Conservation (phyloP, 805 yeast genomes). For the Kluyveromyces wickerhamii region DNA sequence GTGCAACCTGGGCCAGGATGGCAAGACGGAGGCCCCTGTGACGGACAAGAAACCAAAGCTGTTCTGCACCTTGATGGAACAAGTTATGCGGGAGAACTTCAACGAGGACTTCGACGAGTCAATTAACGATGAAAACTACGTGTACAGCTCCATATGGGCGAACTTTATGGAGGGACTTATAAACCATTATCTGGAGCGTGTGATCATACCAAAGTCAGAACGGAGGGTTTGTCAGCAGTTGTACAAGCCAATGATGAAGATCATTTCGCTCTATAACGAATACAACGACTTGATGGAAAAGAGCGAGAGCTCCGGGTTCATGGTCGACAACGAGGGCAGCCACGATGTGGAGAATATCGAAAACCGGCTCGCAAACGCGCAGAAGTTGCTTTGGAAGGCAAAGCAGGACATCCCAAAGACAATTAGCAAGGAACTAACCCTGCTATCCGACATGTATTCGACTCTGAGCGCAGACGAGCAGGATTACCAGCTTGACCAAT, state of each 20-base stretch:
- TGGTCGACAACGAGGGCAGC: constrained; percentile 11
- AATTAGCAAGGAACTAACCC: constrained; percentile 28
- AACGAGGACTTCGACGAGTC: constrained; percentile 27
- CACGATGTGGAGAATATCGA: neutral
- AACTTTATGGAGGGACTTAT: constrained; percentile 33
- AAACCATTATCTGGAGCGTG: constrained; percentile 29
- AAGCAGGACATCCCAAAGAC: constrained; percentile 31
- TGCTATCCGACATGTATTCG: constrained; percentile 30
- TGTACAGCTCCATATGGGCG: constrained; percentile 32
- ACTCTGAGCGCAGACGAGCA: constrained; percentile 31
- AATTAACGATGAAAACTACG: constrained; percentile 28
- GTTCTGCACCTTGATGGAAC: constrained; percentile 24
- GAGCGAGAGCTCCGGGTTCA: constrained; percentile 28
- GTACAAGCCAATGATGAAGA: constrained; percentile 32
- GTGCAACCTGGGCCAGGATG: constrained; percentile 10
- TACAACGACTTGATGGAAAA: constrained; percentile 30
- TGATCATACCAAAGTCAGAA: constrained; percentile 30
- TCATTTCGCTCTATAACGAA: constrained; percentile 29
- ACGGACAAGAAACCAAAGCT: constrained; percentile 5
- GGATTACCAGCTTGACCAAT: constrained; percentile 30
- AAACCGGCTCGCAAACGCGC: constrained; percentile 25
- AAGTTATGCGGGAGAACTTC: constrained; percentile 28
- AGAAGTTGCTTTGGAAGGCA: constrained; percentile 27
- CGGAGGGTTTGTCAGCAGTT: constrained; percentile 31
- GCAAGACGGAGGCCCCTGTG: constrained; percentile 6